Evolutionary conservation across 345 rosid species (phyloP).

Genomic region (Eutrema japonicum): DNA sequence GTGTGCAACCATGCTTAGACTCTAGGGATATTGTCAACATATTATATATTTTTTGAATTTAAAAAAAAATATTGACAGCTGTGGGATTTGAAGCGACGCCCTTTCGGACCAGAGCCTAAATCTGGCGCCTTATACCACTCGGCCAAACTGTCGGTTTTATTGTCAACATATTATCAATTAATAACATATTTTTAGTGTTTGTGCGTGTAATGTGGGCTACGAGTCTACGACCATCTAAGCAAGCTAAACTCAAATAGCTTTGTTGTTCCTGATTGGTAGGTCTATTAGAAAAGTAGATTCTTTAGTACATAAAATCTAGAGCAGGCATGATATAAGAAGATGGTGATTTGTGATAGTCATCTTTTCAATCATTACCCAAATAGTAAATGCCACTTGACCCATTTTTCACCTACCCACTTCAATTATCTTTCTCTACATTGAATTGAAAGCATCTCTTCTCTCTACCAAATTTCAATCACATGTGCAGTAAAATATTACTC

Average conservation of each 20-base stretch:
- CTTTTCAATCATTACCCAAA: constrained; percentile 41
- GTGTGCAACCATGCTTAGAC: neutral
- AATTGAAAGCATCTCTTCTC: constrained; percentile 22
- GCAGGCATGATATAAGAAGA: constrained; percentile 19
- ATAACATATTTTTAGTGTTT: neutral
- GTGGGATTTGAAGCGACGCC: constrained; percentile 99
- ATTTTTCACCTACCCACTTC: constrained; percentile 33
- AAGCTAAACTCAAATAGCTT: neutral
- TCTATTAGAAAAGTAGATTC: constrained; percentile 24
- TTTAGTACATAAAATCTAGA: constrained; percentile 38
- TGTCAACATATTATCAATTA: neutral
- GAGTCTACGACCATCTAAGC: constrained; percentile 16
- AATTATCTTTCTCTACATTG: constrained; percentile 19
- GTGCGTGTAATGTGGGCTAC: constrained; percentile 1
- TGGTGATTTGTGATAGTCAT: constrained; percentile 31
- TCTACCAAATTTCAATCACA: constrained; percentile 4
- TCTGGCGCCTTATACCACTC: constrained; percentile 99
- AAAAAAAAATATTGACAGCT: constrained; percentile 62
- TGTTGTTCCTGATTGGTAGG: constrained; percentile 15
- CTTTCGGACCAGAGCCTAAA: constrained; percentile 99
- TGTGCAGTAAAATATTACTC: constrained; percentile 5
- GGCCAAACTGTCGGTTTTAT: constrained; percentile 69
- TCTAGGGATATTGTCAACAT: neutral
- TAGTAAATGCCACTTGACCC: constrained; percentile 39
- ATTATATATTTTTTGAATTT: neutral